A percentile compares a stretch with the other conserved stretches of the same genome.
phyloP scores from a whole-genome alignment of 1,139 yeast genomes.

The Diutina pseudorugosa region DNA sequence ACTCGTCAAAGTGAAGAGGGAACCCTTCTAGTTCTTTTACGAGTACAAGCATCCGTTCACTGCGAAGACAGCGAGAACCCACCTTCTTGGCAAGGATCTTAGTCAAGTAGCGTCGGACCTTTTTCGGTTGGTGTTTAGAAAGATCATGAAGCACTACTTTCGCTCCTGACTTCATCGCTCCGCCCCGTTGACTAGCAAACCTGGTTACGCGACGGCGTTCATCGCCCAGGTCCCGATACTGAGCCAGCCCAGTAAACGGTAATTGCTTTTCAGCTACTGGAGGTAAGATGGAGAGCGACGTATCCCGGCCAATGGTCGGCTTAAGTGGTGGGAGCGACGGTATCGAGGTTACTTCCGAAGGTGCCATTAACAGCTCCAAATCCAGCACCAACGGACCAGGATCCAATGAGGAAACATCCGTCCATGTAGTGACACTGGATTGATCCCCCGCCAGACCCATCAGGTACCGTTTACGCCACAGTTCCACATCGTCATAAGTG shows the following conservation, averaged over 20 bases:
- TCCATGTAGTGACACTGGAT: not conserved
- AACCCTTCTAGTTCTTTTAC: slow-evolving; percentile 22
- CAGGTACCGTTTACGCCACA: not conserved
- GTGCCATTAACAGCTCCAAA: not conserved
- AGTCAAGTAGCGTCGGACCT: slow-evolving; percentile 11
- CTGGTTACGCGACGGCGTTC: not conserved
- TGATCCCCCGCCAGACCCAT: not conserved
- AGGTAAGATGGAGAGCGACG: not conserved
- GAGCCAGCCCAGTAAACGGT: not conserved
- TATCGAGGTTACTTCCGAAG: not conserved
- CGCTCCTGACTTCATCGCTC: slow-evolving; percentile 9
- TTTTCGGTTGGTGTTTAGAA: slow-evolving; percentile 15
- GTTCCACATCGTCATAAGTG: not conserved
- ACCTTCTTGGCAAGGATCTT: slow-evolving; percentile 11
- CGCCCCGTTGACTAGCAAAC: not conserved
- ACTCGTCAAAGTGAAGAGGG: slow-evolving; percentile 19
- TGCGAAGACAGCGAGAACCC: slow-evolving; percentile 23
- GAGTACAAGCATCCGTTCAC: slow-evolving; percentile 56
- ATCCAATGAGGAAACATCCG: not conserved
- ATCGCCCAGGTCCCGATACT: not conserved
- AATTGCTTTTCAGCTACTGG: not conserved
- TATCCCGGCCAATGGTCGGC: not conserved
- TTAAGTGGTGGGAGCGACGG: not conserved
- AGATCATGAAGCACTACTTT: slow-evolving; percentile 15
- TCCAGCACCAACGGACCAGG: not conserved